Evolutionary conservation across 306 rosid genomes (phyloP), one percentile per base, ranked within the genome.

Genomic region (Malus asiatica): DNA sequence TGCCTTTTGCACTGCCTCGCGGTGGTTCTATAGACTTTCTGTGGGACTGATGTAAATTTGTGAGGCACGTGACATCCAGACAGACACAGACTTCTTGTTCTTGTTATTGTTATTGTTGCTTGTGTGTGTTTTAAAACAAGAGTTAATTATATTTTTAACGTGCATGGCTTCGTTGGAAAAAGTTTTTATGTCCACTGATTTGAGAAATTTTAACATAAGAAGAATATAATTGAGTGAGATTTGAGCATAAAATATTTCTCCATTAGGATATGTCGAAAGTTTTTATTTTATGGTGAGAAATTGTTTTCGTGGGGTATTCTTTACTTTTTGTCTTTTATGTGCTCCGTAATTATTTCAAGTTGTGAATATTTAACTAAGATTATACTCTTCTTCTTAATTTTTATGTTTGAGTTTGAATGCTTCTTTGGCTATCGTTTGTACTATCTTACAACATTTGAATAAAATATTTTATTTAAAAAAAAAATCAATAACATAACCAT

Each of bases 11-110:
- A 35, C 52, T 11, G 51, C 46, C 20, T 44, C 40, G 46, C 16
- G 55, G 81, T 71, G 78, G 83, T 78, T 84, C 75, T 70, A 32
- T 58, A 64, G 76, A 70, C 66, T 65, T 74, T 61, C 72, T 68
- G 52, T 66, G 75, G 80, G 75, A 10, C 68, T 63, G 18, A n/a
- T 15, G n/a, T 30, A 14, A 63, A 61, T 45, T 44, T 33, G 27
- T 11, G 46, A 18, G 57, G 72, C 75, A 77, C 69, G 80, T 77
- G 84, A 72, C 76, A 51, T 51, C 55, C 55, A 51, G 55, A 51
- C 20, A 73, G 20, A 38, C 55, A 78, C 57, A 58, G 63, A 20
- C 1, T 12, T 19, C 1, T 45, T 3, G 13, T 27, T 8, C 4
- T 15, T 52, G 44, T 48, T 29, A 8, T 15, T 52, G 44, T 48